Conservation (phyloP, 305 asterid genomes). For the Fraxinus paxiana region DNA sequence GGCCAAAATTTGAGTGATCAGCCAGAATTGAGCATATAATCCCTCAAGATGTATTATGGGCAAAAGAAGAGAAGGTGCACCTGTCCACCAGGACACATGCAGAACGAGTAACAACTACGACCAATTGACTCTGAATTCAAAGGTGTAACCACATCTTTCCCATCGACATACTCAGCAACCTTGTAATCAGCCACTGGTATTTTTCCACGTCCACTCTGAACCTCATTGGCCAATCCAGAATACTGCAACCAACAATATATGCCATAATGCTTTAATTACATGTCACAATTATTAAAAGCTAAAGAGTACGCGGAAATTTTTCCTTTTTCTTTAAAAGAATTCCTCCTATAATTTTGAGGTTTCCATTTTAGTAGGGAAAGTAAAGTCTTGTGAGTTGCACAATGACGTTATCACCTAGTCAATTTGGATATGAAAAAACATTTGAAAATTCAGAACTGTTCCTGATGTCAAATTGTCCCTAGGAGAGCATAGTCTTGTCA, state of each 20-base stretch:
- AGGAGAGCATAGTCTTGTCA: neutral
- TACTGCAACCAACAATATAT: conserved; percentile 47
- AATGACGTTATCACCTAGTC: neutral
- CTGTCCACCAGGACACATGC: conserved; percentile 99
- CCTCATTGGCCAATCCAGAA: conserved; percentile 75
- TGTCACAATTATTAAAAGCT: neutral
- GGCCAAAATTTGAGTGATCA: neutral
- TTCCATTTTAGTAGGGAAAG: neutral
- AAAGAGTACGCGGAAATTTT: neutral
- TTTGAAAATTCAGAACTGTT: neutral
- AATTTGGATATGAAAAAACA: neutral
- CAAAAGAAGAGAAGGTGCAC: conserved; percentile 31
- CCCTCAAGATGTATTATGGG: neutral
- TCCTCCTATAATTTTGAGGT: neutral
- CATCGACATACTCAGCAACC: conserved; percentile 60
- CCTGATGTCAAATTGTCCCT: neutral
- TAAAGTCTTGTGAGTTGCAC: neutral
- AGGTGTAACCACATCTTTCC: conserved; percentile 25
- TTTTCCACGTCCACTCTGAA: conserved; percentile 77
- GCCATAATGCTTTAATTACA: neutral
- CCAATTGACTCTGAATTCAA: conserved; percentile 34
- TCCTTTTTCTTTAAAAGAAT: neutral
- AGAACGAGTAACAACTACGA: conserved; percentile 90
- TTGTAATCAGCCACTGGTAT: conserved; percentile 98
- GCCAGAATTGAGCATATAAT: neutral